These are phyloP conservation scores for Dothideomycetidae sp. DNA, from an alignment of 2,329 filamentous ascomycete species.

Conservation along the genomic window DNA sequence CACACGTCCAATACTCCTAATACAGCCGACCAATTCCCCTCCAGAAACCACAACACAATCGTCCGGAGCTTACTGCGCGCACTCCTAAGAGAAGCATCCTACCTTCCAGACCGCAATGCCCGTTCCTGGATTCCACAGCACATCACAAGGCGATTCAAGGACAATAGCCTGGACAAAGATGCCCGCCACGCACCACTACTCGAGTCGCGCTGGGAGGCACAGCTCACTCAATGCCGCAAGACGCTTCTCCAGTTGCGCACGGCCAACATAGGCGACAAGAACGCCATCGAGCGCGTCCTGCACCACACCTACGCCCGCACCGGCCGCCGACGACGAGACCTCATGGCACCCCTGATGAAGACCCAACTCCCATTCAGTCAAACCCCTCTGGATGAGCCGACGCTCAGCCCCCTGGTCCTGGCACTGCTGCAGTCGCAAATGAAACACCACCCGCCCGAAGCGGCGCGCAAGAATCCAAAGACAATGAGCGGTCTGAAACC, in stretches of 20 bases:
- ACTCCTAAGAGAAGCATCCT: constrained; percentile 5
- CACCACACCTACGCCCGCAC: constrained; percentile 42
- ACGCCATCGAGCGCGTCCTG: constrained; percentile 38
- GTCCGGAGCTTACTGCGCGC: constrained; percentile 1
- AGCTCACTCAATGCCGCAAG: constrained; percentile 24
- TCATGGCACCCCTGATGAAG: constrained; percentile 27
- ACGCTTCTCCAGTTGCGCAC: constrained; percentile 32
- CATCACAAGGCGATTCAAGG: neutral
- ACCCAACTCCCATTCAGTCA: neutral
- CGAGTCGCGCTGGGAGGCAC: neutral
- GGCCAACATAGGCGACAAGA: constrained; percentile 42
- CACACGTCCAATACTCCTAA: no score
- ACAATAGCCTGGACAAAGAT: neutral
- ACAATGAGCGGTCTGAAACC: constrained; percentile 13
- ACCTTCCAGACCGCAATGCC: constrained; percentile 2
- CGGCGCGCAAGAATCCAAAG: constrained; percentile 17
- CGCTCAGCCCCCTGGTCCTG: constrained; percentile 22
- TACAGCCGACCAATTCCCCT: neutral
- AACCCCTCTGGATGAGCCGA: constrained; percentile 16
- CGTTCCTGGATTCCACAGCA: neutral
- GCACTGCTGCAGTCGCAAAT: constrained; percentile 21
- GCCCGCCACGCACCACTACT: neutral
- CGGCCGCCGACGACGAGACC: constrained; percentile 36
- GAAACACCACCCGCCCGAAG: constrained; percentile 17
- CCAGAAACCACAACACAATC: neutral